These are phyloP conservation scores for Aspergillus vadensis DNA, from an alignment of 2,329 filamentous ascomycete genomes.

Conservation along the genomic window DNA sequence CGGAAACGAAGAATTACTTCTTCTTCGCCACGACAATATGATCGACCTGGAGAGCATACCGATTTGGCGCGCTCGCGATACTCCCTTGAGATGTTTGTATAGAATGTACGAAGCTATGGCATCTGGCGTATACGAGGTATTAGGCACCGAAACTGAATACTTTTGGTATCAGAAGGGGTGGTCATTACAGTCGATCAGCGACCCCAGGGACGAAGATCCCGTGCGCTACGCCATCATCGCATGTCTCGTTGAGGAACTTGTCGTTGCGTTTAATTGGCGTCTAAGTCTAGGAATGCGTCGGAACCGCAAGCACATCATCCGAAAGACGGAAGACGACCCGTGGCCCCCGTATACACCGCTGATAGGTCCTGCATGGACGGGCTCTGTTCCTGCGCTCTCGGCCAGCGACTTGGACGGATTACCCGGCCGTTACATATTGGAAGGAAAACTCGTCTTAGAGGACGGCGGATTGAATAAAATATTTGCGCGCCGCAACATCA, in stretches of 20 bases:
- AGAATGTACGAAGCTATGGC: constrained; percentile 9
- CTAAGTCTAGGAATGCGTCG: constrained; percentile 8
- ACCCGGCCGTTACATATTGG: constrained; percentile 18
- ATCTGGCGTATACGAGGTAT: neutral
- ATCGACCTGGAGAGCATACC: constrained; percentile 20
- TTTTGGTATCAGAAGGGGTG: constrained; percentile 10
- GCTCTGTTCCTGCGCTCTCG: constrained; percentile 10
- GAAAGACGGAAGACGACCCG: constrained; percentile 24
- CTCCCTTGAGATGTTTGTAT: constrained; percentile 7
- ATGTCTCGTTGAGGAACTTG: constrained; percentile 10
- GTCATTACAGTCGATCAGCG: constrained; percentile 4
- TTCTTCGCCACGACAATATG: constrained; percentile 14
- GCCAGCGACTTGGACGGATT: constrained; percentile 17
- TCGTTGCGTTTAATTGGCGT: constrained; percentile 11
- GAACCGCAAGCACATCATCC: constrained; percentile 26
- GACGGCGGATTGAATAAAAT: constrained; percentile 19
- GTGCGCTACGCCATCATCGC: constrained; percentile 13
- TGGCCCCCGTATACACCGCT: constrained; percentile 27
- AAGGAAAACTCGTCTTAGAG: constrained; percentile 26
- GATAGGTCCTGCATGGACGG: constrained; percentile 23
- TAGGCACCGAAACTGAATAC: constrained; percentile 9
- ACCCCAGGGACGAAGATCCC: constrained; percentile 6
- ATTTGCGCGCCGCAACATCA: constrained; percentile 29
- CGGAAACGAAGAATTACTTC: constrained; percentile 16
- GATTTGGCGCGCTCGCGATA: constrained; percentile 11